These are phyloP conservation scores for Paspalum vaginatum DNA, from an alignment of 176 grass and related monocot species.

Conservation along the genomic window DNA sequence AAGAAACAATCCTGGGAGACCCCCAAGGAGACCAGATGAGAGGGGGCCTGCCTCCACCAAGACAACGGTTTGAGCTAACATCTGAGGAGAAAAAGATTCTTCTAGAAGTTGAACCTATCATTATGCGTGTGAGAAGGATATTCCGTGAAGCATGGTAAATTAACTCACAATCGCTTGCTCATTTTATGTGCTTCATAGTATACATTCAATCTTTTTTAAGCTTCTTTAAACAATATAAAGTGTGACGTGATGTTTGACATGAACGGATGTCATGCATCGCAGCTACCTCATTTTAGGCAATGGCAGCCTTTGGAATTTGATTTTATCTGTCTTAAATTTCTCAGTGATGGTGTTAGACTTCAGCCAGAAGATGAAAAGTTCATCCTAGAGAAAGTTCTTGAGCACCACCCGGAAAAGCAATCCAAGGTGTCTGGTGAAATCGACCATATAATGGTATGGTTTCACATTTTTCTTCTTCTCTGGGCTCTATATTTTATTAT, in stretches of 20 bases:
- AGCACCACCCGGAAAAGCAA: conserved; percentile 83
- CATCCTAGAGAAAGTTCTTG: conserved; percentile 71
- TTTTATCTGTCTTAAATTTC: conserved; percentile 42
- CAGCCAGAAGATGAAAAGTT: conserved; percentile 72
- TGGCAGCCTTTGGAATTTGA: conserved; percentile 6
- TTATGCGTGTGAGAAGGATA: conserved; percentile 66
- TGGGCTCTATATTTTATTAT: not conserved
- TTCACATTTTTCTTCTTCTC: conserved; percentile 2
- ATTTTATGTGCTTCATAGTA: conserved; percentile 25
- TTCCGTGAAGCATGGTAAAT: conserved; percentile 75
- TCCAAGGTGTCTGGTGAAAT: conserved; percentile 65
- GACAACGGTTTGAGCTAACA: conserved; percentile 63
- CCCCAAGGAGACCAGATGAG: conserved; percentile 55
- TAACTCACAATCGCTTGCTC: conserved; percentile 24
- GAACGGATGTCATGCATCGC: conserved; percentile 20
- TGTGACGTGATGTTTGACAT: conserved; percentile 5
- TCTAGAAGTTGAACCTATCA: conserved; percentile 65
- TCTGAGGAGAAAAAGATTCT: conserved; percentile 74
- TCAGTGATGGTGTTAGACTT: conserved; percentile 64
- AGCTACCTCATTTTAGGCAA: not conserved
- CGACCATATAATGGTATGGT: conserved; percentile 75
- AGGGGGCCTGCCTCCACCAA: conserved; percentile 45
- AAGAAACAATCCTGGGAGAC: conserved; percentile 51
- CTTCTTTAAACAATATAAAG: not conserved
- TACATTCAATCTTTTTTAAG: not conserved